Base-by-base conservation (phyloP, 2,329 filamentous ascomycete genomes). In the Xylaria digitata region DNA sequence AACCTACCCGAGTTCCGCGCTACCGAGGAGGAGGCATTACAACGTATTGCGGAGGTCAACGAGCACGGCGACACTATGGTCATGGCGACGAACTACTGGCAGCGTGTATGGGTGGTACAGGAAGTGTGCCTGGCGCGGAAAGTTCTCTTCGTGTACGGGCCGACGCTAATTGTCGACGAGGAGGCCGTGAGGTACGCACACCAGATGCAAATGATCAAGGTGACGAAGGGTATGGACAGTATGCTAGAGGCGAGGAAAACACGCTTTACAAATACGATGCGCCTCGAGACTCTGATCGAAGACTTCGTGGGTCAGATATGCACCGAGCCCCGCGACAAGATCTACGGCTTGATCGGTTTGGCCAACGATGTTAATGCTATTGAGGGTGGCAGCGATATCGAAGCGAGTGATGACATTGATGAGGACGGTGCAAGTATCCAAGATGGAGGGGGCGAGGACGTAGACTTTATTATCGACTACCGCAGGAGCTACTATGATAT, bases 221-320 rank as follows among this genome's bases (percentile, higher is more conserved):
- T 34, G 7, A 13, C 45, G 19, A 52, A 15, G 3, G 53, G 53
- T 30, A 59, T 65, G 54, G 26, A 19, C 3, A 54, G 34, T 5
- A 60, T 65, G 43, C n/a, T 59, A 6, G 40, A 19, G n/a, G 55
- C 62, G n/a, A 42, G 49, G 8, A 7, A 15, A 15, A 17, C 6
- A 21, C 62, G 55, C 21, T 54, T 65, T 19, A 34, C 30, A 17
- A 30, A 55, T 1, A 17, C n/a, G 5, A 60, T 65, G 62, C 55
- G 62, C 7, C 56, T 65, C 15, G 62, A 60, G 46, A 54, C 30
- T 11, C 49, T 66, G n/a, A 58, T 66, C 21, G 63, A 66, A 15
- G 13, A 50, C 2, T 66, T 66, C 8, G 53, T 54, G 4, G 42
- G 23, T 30, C 58, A 66, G 26, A 26, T 23, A 30, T 66, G 63